phyloP scores from a whole-genome alignment of 208 protist genomes.

The Leishmania amazonensis region DNA sequence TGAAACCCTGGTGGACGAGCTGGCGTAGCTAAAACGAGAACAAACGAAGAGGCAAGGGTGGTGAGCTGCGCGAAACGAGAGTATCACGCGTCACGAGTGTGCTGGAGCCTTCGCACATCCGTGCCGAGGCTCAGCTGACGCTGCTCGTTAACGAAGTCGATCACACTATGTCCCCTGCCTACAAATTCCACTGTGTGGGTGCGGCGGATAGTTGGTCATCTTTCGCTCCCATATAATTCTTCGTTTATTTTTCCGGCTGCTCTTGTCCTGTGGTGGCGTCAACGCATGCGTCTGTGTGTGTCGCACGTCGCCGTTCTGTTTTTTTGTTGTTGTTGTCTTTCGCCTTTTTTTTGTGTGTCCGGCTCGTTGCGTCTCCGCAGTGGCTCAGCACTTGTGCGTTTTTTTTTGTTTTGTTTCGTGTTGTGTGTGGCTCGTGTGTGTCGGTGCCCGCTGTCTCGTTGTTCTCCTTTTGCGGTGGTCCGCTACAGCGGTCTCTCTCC shows the following conservation, averaged over 20 bases:
- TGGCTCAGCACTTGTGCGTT: background rate
- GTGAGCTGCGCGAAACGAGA: background rate
- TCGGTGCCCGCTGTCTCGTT: background rate
- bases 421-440: background rate
- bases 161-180: background rate
- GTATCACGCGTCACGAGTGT: background rate
- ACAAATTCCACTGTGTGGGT: background rate
- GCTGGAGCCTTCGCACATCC: background rate
- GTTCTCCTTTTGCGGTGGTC: background rate
- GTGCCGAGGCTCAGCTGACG: background rate
- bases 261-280: background rate
- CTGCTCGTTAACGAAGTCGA: background rate
- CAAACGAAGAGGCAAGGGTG: background rate
- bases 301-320: background rate
- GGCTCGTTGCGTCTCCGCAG: background rate
- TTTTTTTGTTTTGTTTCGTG: background rate
- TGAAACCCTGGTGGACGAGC: slow-evolving; percentile 86
- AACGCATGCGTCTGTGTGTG: background rate
- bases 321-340: background rate
- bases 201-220: background rate
- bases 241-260: background rate
- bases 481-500: background rate
- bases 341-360: background rate
- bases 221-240: background rate
- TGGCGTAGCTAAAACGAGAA: slow-evolving; percentile 53